A percentile compares a stretch with the other conserved stretches of the same genome.
phyloP scores from a whole-genome alignment of 176 grass and related monocot species.

The Zoysia pacifica region DNA sequence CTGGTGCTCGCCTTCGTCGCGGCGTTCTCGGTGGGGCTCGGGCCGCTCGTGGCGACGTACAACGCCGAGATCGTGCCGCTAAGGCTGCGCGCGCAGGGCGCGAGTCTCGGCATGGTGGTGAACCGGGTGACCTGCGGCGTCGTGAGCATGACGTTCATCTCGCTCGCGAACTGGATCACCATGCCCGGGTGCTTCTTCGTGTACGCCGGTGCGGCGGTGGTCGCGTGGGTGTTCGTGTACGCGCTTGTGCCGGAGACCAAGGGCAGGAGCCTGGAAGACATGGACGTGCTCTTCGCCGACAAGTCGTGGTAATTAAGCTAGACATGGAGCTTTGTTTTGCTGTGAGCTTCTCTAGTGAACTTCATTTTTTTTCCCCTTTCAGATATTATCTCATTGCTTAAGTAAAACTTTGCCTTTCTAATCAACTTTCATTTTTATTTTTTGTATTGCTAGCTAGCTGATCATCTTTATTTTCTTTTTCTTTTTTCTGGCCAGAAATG shows the following conservation, averaged over 20 bases:
- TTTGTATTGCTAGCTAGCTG: no score
- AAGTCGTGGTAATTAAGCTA: no score
- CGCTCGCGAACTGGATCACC: conserved; percentile 41
- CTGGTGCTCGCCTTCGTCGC: conserved; percentile 29
- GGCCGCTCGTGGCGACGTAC: conserved; percentile 28
- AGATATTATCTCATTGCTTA: no score
- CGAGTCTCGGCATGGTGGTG: conserved; percentile 38
- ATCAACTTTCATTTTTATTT: no score
- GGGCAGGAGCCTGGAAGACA: conserved; percentile 55
- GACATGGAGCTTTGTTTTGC: no score
- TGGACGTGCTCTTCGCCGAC: conserved; percentile 41
- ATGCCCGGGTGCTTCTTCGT: conserved; percentile 61
- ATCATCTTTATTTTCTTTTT: no score
- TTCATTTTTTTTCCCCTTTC: no score
- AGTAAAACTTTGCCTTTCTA: no score
- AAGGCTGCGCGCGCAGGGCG: conserved; percentile 45
- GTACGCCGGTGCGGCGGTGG: conserved; percentile 26
- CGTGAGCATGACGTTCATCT: conserved; percentile 63
- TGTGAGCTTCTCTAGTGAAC: no score
- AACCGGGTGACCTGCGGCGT: conserved; percentile 34
- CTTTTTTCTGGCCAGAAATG: no score
- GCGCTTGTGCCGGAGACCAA: conserved; percentile 49
- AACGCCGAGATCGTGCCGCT: conserved; percentile 52
- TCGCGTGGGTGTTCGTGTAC: conserved; percentile 36
- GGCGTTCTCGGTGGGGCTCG: conserved; percentile 44